Base-by-base conservation (phyloP, 2,329 filamentous ascomycete genomes). In the Falciphora oryzae region DNA sequence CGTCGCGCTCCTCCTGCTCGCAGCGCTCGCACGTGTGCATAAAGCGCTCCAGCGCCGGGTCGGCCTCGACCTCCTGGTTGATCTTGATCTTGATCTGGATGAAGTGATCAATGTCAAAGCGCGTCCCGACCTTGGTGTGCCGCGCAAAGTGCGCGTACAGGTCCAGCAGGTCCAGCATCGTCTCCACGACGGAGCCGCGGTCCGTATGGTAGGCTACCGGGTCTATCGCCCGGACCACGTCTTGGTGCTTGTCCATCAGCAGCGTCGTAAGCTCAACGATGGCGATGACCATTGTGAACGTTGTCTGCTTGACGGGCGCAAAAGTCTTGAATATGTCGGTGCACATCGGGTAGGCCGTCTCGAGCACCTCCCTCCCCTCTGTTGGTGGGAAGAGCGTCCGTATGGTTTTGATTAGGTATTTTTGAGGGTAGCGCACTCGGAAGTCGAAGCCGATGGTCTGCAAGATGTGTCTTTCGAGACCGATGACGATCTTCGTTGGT, bases 361-460 rank as follows among this genome's bases (percentile, higher is more conserved):
- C 81, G 35, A 88, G 85, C 66, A 93, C 85, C 13, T 81, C 77
- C 63, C 80, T 82, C 6, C 83, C 80, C 10, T 85, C 79, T 2
- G 68, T 69, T 44, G 75, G 65, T 28, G 77, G 77, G 22, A 84
- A 73, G 65, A 89, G 81, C 59, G 79, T 78, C 72, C 89, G 85
- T 62, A 88, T 82, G 31, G 97, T 82, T 78, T 98, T 98, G 69
- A 92, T 83, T 57, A 98, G 80, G 28, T 92, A 82, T 68, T 93
- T 91, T 70, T 97, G 92, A 0, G 94, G 93, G 71, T 96, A 90
- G 53, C 93, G 88, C 65, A 89, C 93, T 50, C 93, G 88, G 73
- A 98, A 98, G 75, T 99, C 94, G 75, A 99, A 99, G 67, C 91
- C 89, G 35, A 93, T 90, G 2, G 92, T 90, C 77, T 99, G 95